Conservation (phyloP, 2,329 filamentous ascomycete genomes). For the Trichothecium sympodiale region DNA sequence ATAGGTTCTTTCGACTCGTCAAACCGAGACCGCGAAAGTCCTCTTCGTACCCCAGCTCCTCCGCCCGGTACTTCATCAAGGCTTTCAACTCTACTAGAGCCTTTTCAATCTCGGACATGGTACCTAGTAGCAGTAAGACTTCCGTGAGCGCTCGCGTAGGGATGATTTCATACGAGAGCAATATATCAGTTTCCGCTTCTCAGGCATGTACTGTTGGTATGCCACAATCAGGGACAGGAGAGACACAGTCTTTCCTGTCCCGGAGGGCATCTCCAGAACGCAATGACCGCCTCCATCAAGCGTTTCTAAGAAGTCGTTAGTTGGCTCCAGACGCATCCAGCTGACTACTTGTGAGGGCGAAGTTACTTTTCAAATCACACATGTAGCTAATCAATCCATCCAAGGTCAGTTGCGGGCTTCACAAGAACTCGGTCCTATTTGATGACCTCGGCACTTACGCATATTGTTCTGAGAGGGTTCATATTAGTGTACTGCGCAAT, state of each 20-base stretch:
- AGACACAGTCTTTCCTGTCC: constrained; percentile 94
- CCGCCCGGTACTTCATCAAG: constrained; percentile 86
- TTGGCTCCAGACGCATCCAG: constrained; percentile 2
- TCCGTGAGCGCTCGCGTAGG: neutral
- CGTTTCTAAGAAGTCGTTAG: constrained; percentile 38
- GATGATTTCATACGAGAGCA: constrained; percentile 60
- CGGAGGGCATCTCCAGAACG: constrained; percentile 97
- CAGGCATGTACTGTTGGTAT: constrained; percentile 88
- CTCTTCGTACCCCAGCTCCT: constrained; percentile 82
- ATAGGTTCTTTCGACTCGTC: constrained; percentile 94
- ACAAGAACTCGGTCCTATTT: neutral
- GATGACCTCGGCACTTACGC: constrained; percentile 23
- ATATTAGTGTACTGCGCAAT: no score
- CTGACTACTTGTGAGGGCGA: neutral
- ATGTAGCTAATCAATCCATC: constrained; percentile 32
- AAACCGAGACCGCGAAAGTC: constrained; percentile 88
- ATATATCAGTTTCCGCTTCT: constrained; percentile 93
- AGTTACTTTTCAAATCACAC: constrained; percentile 44
- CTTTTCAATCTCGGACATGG: constrained; percentile 99
- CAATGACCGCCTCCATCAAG: constrained; percentile 92
- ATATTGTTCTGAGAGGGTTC: constrained; percentile 43
- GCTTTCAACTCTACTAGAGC: constrained; percentile 82
- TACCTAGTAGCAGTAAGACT: constrained; percentile 35
- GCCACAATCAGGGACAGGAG: constrained; percentile 90
- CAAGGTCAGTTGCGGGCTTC: constrained; percentile 2